phyloP scores from a whole-genome alignment of 768 basidiomycete genomes.

The Psilocybe sp. region DNA sequence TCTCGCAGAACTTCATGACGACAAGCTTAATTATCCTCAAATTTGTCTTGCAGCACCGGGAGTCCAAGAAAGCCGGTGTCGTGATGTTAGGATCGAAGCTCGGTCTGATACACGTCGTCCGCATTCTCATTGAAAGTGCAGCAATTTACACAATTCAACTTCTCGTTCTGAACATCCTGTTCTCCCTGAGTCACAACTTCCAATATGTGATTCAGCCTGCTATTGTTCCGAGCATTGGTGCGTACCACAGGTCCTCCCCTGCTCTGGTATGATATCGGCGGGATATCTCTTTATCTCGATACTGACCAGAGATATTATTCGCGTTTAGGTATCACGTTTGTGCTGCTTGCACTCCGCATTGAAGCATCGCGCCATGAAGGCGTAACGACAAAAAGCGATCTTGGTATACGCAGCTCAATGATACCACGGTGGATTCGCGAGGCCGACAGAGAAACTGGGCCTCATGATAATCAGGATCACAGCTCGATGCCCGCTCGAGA shows the following conservation, averaged over 20 bases:
- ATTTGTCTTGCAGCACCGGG: slow-evolving; percentile 23
- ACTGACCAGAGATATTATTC: too few species aligned
- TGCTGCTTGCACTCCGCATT: too few species aligned
- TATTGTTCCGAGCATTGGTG: slow-evolving; percentile 22
- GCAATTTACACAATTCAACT: slow-evolving; percentile 22
- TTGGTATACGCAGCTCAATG: too few species aligned
- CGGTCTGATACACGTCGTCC: slow-evolving; percentile 11
- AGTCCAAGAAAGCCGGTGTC: slow-evolving; percentile 16
- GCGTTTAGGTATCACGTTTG: too few species aligned
- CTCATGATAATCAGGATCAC: too few species aligned
- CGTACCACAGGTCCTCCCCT: background rate
- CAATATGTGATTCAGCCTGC: slow-evolving; percentile 19
- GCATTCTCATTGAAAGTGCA: slow-evolving; percentile 24
- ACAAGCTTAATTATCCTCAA: slow-evolving; percentile 25
- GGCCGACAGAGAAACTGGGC: too few species aligned
- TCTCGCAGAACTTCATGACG: slow-evolving; percentile 25
- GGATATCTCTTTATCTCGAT: too few species aligned
- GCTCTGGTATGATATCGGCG: background rate
- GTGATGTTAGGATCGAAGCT: slow-evolving; percentile 8
- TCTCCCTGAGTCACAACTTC: slow-evolving; percentile 9
- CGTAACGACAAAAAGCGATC: too few species aligned
- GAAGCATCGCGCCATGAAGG: too few species aligned
- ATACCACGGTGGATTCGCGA: too few species aligned
- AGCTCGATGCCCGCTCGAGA: too few species aligned
- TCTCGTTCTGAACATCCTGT: slow-evolving; percentile 19